phyloP scores from a whole-genome alignment of 2,329 filamentous ascomycete species.

The Fusarium sulawesiense region DNA sequence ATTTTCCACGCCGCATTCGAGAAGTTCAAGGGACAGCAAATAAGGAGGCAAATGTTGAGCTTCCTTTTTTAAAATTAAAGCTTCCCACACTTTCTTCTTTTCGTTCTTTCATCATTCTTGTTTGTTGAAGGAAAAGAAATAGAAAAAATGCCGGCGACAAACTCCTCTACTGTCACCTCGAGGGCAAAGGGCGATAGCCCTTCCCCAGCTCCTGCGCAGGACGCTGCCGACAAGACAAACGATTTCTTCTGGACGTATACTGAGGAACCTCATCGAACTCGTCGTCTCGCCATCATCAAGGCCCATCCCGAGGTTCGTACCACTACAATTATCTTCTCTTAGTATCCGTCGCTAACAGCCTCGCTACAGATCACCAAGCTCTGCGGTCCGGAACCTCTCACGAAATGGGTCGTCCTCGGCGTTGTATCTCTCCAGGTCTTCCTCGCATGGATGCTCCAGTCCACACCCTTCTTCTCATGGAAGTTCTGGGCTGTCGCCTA shows the following conservation, averaged over 20 bases:
- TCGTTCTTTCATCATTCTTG: neutral
- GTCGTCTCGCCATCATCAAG: conserved; percentile 95
- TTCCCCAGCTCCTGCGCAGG: conserved; percentile 30
- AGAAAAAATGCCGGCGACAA: conserved; percentile 40
- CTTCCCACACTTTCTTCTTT: neutral
- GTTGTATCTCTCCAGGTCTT: conserved; percentile 86
- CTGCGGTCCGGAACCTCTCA: conserved; percentile 94
- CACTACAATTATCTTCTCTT: conserved; percentile 7
- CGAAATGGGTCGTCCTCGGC: conserved; percentile 87
- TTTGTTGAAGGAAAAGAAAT: neutral
- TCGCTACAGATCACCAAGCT: conserved; percentile 85
- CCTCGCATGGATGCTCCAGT: conserved; percentile 80
- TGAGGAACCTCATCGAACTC: conserved; percentile 93
- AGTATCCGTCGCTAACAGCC: conserved; percentile 15
- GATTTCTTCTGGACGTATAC: conserved; percentile 99
- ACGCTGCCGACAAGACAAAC: conserved; percentile 48
- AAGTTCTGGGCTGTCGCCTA: conserved; percentile 90
- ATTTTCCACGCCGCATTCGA: conserved; percentile 13
- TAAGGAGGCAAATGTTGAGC: conserved; percentile 34
- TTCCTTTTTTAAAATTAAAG: conserved; percentile 25
- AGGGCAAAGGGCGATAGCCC: conserved; percentile 45
- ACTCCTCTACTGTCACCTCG: conserved; percentile 52
- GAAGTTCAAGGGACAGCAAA: neutral
- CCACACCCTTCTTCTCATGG: conserved; percentile 84
- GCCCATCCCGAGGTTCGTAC: conserved; percentile 87